A percentile compares a stretch with the other conserved stretches of the same genome.
phyloP scores from a whole-genome alignment of 2,329 filamentous ascomycete genomes.

The Penicillium hesseltinei region DNA sequence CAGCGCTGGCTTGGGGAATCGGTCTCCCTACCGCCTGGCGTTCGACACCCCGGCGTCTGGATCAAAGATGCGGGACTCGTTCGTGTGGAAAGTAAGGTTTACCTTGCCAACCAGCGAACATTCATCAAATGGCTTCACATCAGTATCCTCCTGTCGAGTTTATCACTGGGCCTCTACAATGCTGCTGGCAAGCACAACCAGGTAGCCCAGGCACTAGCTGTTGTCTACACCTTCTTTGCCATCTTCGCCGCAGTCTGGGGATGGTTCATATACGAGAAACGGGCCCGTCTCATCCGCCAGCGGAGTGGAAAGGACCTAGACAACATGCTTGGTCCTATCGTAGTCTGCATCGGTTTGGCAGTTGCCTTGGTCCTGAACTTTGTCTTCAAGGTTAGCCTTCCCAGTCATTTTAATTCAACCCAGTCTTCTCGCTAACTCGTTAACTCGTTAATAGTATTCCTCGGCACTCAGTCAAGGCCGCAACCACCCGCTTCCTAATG shows the following conservation, averaged over 20 bases:
- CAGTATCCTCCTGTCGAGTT: slow-evolving; percentile 76
- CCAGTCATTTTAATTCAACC: neutral
- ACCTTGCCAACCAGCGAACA: slow-evolving; percentile 96
- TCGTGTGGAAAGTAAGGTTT: slow-evolving; percentile 95
- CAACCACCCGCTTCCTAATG: slow-evolving; percentile 12
- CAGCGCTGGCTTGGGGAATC: slow-evolving; percentile 60
- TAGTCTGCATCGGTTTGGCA: slow-evolving; percentile 77
- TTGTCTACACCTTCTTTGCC: slow-evolving; percentile 78
- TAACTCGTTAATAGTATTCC: slow-evolving; percentile 27
- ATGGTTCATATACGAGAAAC: slow-evolving; percentile 73
- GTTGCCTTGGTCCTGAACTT: slow-evolving; percentile 83
- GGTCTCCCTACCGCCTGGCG: slow-evolving; percentile 72
- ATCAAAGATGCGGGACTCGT: slow-evolving; percentile 93
- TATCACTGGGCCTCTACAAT: slow-evolving; percentile 84
- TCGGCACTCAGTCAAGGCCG: slow-evolving; percentile 26
- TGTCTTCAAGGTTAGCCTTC: slow-evolving; percentile 62
- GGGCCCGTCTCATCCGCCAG: slow-evolving; percentile 75
- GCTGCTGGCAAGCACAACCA: slow-evolving; percentile 72
- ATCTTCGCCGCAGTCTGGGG: slow-evolving; percentile 85
- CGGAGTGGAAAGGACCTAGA: slow-evolving; percentile 93
- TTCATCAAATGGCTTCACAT: slow-evolving; percentile 99
- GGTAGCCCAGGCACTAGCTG: slow-evolving; percentile 75
- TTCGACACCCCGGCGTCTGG: slow-evolving; percentile 80
- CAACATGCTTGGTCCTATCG: slow-evolving; percentile 77
- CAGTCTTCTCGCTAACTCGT: slow-evolving; percentile 13